A percentile compares a stretch with the other conserved stretches of the same genome.
Evolutionary conservation across 306 rosid genomes (phyloP).

Genomic region (Echinosophora koreensis): DNA sequence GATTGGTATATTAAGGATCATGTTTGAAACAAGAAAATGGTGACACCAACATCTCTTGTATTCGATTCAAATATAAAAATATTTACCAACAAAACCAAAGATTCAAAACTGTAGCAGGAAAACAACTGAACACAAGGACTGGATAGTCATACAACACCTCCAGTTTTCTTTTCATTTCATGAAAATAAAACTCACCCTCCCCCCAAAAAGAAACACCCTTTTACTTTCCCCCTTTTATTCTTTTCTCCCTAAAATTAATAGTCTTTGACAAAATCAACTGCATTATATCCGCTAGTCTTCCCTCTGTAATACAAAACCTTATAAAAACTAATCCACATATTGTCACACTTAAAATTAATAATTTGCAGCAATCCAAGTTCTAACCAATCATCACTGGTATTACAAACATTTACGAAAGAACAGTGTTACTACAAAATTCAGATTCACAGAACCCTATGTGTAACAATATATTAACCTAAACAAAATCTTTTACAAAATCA

Average conservation of each 20-base stretch:
- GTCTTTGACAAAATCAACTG: neutral
- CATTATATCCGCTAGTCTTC: neutral
- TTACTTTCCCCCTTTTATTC: neutral
- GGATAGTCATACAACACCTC: neutral
- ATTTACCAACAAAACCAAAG: constrained; percentile 3
- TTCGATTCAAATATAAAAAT: constrained; percentile 1
- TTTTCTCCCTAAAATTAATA: neutral
- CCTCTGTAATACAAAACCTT: neutral
- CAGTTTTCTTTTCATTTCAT: neutral
- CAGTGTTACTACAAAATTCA: neutral
- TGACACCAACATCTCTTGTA: neutral
- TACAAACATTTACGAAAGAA: neutral
- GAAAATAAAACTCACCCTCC: neutral
- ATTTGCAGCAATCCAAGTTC: constrained; percentile 15
- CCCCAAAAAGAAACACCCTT: neutral
- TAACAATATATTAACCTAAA: neutral
- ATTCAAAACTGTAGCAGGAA: neutral
- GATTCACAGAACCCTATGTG: constrained; percentile 2
- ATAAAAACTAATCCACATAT: neutral
- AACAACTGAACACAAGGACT: neutral
- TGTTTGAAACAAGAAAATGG: constrained; percentile 8
- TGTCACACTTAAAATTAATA: neutral
- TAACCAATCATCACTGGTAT: neutral
- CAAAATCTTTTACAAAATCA: constrained; percentile 4
- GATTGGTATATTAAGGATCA: constrained; percentile 1